These are phyloP conservation scores for Dryas integrifolia DNA, from an alignment of 331 rosid species.

Conservation along the genomic window DNA sequence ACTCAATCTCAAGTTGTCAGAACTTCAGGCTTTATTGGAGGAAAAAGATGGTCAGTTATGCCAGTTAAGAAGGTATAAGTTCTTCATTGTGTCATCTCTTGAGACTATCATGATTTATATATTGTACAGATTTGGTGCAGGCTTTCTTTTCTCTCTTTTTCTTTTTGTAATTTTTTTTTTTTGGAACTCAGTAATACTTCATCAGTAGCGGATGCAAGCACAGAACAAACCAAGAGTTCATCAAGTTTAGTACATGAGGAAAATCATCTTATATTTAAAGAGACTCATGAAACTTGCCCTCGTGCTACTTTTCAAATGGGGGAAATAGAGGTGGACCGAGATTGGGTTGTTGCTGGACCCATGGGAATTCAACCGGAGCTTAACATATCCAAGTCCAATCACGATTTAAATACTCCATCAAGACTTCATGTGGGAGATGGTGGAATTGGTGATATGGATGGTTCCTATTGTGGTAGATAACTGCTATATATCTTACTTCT, in stretches of 20 bases:
- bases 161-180: neutral
- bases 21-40: slow-evolving; percentile 76
- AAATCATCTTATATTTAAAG: slow-evolving; percentile 36
- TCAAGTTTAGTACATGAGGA: slow-evolving; percentile 54
- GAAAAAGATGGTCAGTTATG: slow-evolving; percentile 68
- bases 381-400: slow-evolving; percentile 33
- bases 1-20: slow-evolving; percentile 69
- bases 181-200: slow-evolving; percentile 23
- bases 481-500: slow-evolving; percentile 7
- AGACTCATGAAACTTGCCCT: slow-evolving; percentile 37
- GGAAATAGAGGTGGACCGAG: slow-evolving; percentile 43
- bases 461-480: slow-evolving; percentile 35
- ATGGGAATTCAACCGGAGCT: slow-evolving; percentile 40
- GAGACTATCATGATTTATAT: neutral
- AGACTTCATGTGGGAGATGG: slow-evolving; percentile 33
- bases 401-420: slow-evolving; percentile 34
- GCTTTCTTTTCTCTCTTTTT: neutral
- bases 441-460: slow-evolving; percentile 42
- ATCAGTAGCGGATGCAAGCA: slow-evolving; percentile 44
- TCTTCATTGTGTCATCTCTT: slow-evolving; percentile 10
- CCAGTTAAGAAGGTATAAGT: slow-evolving; percentile 59
- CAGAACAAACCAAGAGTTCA: slow-evolving; percentile 46
- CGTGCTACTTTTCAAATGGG: slow-evolving; percentile 32
- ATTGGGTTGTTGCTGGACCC: slow-evolving; percentile 38
- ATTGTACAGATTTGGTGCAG: neutral